Conservation (phyloP, 2,329 filamentous ascomycete species). For the Monilinia polystroma region DNA sequence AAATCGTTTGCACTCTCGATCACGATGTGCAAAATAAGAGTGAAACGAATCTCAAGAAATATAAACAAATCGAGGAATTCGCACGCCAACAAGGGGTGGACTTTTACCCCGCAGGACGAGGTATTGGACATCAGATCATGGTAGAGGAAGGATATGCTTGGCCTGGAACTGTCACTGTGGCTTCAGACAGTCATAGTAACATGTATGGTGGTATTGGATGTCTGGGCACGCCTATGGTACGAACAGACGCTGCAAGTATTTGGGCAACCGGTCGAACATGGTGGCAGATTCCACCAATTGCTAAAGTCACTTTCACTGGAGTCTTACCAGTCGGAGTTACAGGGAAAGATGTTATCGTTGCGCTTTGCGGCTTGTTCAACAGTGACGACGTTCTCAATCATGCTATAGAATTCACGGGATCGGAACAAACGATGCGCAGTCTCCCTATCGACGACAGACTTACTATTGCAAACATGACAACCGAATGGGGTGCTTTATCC, state of each 20-base stretch:
- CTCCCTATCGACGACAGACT: constrained; percentile 72
- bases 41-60: constrained; percentile 79
- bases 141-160: constrained; percentile 81
- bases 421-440: constrained; percentile 71
- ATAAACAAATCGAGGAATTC: constrained; percentile 77
- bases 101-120: constrained; percentile 74
- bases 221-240: constrained; percentile 76
- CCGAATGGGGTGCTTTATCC: constrained; percentile 72
- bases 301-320: constrained; percentile 75
- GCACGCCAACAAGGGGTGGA: constrained; percentile 73
- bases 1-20: constrained; percentile 81
- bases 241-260: constrained; percentile 83
- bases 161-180: constrained; percentile 82
- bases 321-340: constrained; percentile 75
- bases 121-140: constrained; percentile 92
- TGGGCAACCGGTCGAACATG: constrained; percentile 82
- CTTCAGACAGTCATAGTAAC: constrained; percentile 74
- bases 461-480: constrained; percentile 78
- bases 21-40: constrained; percentile 86
- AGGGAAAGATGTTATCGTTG: constrained; percentile 92
- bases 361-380: constrained; percentile 82
- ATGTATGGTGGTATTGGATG: constrained; percentile 80
- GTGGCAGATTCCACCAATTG: constrained; percentile 86
- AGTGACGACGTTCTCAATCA: constrained; percentile 89
- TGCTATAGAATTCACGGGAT: constrained; percentile 81